Base-by-base conservation (phyloP, 768 basidiomycete genomes). In the Boletus coccyginus region DNA sequence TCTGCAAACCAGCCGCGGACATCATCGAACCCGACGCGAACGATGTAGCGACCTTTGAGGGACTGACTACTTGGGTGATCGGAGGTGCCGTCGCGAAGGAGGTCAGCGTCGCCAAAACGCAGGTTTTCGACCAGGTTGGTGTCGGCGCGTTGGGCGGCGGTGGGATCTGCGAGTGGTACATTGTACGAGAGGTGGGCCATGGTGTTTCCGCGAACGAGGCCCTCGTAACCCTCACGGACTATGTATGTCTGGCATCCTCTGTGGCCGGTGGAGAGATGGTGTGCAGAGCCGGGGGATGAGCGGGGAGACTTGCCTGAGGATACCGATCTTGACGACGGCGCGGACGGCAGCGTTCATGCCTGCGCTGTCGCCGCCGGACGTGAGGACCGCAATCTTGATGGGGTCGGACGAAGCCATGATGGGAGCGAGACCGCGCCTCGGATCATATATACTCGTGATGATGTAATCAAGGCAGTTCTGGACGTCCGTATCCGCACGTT, bases 221-320 rank as follows among this genome's bases (percentile, higher is more conserved):
- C 97, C 70, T 98, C 95, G 77, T 98, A 99, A 39, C 97, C 97
- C 75, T 99, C 97, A 38, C 97, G 90, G 56, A 99, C 92, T 59
- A 98, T 86, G 81, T 87, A 99, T 14, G 91, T 88, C 71, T 98
- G 92, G 72, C 94, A 98, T 36, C 94, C 95, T 75, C 97, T 63
- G 46, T 19, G 16, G 12, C 7, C 21, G 9, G 33, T 16, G 33
- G 3, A 35, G 13, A 13, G 33, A 35, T 27, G 27, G 27, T 27
- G 27, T 27, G 33, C 33, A 8, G 33, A 13, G 19, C n/a, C 3
- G 19, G 5, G 2, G 21, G 27, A 27, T 27, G 27, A 27, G 27
- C 27, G 27, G 16, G 14, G 19, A 19, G 19, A 74, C 84, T 62
- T 68, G 94, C 94, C 88, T 88, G 59, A 94, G 79, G 62, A 99